Conservation (phyloP, 2,329 filamentous ascomycete genomes). For the Aspergillus spinulosporus region DNA sequence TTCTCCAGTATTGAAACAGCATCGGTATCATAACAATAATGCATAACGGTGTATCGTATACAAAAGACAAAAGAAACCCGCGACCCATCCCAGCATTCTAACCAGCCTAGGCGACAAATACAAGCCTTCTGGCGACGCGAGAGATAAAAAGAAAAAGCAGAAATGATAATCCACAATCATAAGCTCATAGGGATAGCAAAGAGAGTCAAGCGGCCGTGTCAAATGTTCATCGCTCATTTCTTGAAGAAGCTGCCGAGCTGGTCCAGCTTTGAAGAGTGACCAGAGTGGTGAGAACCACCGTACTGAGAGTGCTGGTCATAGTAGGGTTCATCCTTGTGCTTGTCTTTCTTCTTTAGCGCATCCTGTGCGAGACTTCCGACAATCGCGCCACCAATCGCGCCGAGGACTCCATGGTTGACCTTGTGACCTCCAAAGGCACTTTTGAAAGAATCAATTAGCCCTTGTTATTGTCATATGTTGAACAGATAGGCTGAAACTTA, state of each 20-base stretch:
- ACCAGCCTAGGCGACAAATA: neutral
- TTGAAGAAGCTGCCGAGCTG: conserved; percentile 41
- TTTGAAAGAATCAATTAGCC: neutral
- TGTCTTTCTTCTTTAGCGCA: conserved; percentile 44
- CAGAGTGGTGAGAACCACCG: conserved; percentile 22
- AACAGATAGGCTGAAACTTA: neutral
- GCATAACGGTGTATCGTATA: conserved; percentile 4
- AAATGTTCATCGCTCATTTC: conserved; percentile 29
- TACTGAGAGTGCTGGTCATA: conserved; percentile 14
- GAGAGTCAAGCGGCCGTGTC: conserved; percentile 11
- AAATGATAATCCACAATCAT: conserved; percentile 13
- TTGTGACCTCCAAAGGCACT: conserved; percentile 51
- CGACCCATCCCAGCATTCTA: conserved; percentile 11
- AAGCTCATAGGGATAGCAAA: conserved; percentile 17
- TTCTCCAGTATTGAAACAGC: conserved; percentile 1
- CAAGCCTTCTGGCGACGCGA: neutral
- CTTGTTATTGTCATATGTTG: neutral
- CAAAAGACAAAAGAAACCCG: conserved; percentile 7
- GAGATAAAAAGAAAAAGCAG: neutral
- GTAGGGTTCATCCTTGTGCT: conserved; percentile 37
- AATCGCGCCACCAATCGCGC: conserved; percentile 50
- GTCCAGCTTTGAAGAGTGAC: conserved; percentile 31
- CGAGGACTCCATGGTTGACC: conserved; percentile 50
- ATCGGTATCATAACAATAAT: conserved; percentile 10
- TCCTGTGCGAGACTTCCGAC: conserved; percentile 49